Percentiles rank a stretch among this genome's conserved stretches.
Conservation (phyloP, 1,139 yeast genomes). For the Entelexis paramagnoliae region DNA sequence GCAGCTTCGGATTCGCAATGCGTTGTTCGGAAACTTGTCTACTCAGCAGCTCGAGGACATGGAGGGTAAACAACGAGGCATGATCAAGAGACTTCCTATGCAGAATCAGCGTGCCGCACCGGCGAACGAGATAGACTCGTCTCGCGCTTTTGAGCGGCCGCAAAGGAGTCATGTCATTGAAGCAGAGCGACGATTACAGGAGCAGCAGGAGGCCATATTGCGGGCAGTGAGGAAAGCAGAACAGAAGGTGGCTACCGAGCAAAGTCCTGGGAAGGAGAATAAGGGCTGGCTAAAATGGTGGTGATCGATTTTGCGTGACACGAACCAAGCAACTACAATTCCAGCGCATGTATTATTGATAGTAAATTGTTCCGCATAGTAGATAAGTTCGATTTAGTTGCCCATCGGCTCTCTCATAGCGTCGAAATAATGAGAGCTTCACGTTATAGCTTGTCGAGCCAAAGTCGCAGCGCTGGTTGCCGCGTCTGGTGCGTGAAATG, state of each 20-base stretch:
- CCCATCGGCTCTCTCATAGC: too few species aligned
- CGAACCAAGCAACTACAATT: too few species aligned
- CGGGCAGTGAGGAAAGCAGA: conserved; percentile 45
- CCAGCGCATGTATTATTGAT: too few species aligned
- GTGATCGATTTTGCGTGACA: not conserved
- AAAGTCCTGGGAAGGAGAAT: not conserved
- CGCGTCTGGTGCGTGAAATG: too few species aligned
- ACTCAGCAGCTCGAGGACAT: conserved; percentile 58
- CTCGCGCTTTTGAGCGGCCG: conserved; percentile 56
- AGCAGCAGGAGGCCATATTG: conserved; percentile 55
- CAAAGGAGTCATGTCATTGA: conserved; percentile 62
- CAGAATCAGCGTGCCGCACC: conserved; percentile 30
- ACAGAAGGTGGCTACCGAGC: conserved; percentile 24
- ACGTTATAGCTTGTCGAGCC: too few species aligned
- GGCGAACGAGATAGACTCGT: conserved; percentile 20
- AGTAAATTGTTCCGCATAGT: too few species aligned
- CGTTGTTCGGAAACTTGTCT: conserved; percentile 37
- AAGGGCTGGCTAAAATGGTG: conserved; percentile 9
- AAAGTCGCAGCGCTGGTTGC: too few species aligned
- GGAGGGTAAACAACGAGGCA: conserved; percentile 35
- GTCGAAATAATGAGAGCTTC: too few species aligned
- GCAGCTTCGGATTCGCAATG: conserved; percentile 48
- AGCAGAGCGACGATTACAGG: conserved; percentile 62
- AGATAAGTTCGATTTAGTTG: too few species aligned
- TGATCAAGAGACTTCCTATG: conserved; percentile 24